Base-by-base conservation (phyloP, 306 rosid genomes). In the Hippophae gyantsensis region DNA sequence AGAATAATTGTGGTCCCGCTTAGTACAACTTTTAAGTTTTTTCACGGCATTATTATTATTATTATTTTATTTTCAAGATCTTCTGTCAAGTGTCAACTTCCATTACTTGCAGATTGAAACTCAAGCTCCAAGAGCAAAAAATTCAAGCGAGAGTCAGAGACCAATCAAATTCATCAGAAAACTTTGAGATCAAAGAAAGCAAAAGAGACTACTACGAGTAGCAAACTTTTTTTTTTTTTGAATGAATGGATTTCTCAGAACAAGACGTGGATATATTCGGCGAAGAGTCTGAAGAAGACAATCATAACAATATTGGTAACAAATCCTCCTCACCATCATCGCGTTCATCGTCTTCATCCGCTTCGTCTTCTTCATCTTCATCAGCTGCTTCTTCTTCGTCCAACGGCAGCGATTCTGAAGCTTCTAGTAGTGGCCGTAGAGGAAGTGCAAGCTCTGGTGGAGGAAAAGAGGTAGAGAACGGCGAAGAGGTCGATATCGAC, bases 241-340 rank as follows among this genome's bases (percentile, higher is more conserved):
- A 32, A 32, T 32, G 10, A 11, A 84, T 92, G 95, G 90, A 87
- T 79, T 79, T 80, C 58, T 32, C 84, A n/a, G 84, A 85, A 78
- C 90, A 81, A 52, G 83, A 80, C 65, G 77, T 78, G 14, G 79
- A 78, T 41, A 69, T 78, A 27, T 92, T 92, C 82, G 96, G 98
- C 38, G 38, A 32, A 32, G 38, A 32, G 38, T 32, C 38, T 32
- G 38, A 32, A 38, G 75, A 68, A 6, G 38, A 32, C 38, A 63
- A 78, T 7, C 69, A 52, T 27, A 73, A 69, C 58, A 54, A 74
- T 52, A 86, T 76, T 52, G 86, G 81, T 68, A 54, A 87, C 74
- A 83, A 60, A 68, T 87, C 96, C 1, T 69, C 92, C 1, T 83
- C 92, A 10, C 70, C 72, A 1, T 74, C 94, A 2, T 78, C 94